A percentile compares a stretch with the other conserved stretches of the same genome.
Evolutionary conservation across 1,284 basidiomycete species (phyloP).

Genomic region (Sphaerobolus stellatus): DNA sequence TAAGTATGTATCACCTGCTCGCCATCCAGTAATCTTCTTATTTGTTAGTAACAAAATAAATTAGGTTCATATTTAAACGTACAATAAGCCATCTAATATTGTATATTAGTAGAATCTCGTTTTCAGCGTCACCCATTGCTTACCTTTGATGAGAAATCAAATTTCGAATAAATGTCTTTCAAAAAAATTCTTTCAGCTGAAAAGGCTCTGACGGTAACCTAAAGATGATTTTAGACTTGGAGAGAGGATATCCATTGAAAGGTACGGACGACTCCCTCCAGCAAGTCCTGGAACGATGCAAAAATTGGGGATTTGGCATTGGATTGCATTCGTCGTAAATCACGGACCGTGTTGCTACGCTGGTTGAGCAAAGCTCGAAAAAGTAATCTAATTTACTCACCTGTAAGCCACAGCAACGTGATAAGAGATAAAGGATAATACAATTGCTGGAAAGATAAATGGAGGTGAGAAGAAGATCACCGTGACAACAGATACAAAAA

Average conservation of each 20-base stretch:
- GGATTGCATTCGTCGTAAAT: slow-evolving; percentile 77
- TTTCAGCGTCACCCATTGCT: slow-evolving; percentile 23
- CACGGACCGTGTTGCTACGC: slow-evolving; percentile 66
- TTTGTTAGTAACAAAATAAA: slow-evolving; percentile 14
- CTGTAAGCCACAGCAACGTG: slow-evolving; percentile 35
- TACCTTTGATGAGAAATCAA: slow-evolving; percentile 67
- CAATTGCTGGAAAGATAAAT: slow-evolving; percentile 67
- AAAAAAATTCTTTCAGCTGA: slow-evolving; percentile 16
- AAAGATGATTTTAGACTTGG: background rate
- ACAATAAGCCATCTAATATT: slow-evolving; percentile 16
- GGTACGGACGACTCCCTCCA: slow-evolving; percentile 28
- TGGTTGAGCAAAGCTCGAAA: background rate
- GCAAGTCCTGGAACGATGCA: slow-evolving; percentile 75
- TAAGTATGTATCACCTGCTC: background rate
- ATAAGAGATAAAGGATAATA: slow-evolving; percentile 33
- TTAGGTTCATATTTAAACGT: background rate
- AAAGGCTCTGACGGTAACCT: slow-evolving; percentile 16
- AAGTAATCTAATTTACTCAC: slow-evolving; percentile 22
- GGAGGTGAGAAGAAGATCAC: slow-evolving; percentile 67
- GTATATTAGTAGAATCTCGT: background rate
- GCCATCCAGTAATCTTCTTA: slow-evolving; percentile 26
- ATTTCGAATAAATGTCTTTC: slow-evolving; percentile 36
- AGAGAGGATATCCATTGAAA: background rate
- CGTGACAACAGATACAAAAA: slow-evolving; percentile 66
- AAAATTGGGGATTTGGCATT: slow-evolving; percentile 71